These are phyloP conservation scores for Boletus fagicola DNA, from an alignment of 768 basidiomycete genomes.

Conservation along the genomic window DNA sequence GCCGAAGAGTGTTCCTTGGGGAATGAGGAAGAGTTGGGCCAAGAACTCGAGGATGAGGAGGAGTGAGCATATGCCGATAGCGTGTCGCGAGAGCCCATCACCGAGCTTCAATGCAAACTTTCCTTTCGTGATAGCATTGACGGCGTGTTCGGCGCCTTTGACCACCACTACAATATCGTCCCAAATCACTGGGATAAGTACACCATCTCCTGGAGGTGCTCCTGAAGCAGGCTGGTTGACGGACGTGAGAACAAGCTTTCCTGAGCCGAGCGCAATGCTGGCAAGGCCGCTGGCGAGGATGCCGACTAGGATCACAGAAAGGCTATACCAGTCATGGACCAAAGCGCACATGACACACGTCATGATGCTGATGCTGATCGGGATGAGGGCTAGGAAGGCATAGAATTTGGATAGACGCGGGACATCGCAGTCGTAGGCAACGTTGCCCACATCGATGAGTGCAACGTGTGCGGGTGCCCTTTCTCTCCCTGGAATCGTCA, in stretches of 20 bases:
- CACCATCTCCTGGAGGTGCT: constrained; percentile 28
- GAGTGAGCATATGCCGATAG: constrained; percentile 26
- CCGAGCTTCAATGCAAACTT: constrained; percentile 20
- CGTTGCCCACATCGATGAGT: constrained; percentile 16
- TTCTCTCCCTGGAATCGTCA: constrained; percentile 11
- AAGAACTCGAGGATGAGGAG: constrained; percentile 31
- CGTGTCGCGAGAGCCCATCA: background rate
- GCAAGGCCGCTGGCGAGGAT: constrained; percentile 32
- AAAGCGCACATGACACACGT: constrained; percentile 26
- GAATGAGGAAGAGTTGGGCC: constrained; percentile 32
- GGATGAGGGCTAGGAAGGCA: constrained; percentile 19
- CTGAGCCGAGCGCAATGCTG: constrained; percentile 27
- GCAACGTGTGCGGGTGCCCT: constrained; percentile 17
- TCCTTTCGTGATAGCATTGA: constrained; percentile 33
- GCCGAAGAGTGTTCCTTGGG: constrained; percentile 33
- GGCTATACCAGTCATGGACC: constrained; percentile 31
- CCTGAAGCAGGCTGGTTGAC: constrained; percentile 11
- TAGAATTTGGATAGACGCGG: constrained; percentile 1
- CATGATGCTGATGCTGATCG: constrained; percentile 26
- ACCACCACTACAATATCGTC: constrained; percentile 26
- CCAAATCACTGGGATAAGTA: constrained; percentile 15
- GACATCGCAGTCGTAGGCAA: constrained; percentile 1
- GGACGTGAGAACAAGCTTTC: constrained; percentile 16
- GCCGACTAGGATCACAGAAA: constrained; percentile 31
- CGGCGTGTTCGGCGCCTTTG: constrained; percentile 26